Conservation (phyloP, 352 stramenopile species). For the Phytophthora chlamydospora region DNA sequence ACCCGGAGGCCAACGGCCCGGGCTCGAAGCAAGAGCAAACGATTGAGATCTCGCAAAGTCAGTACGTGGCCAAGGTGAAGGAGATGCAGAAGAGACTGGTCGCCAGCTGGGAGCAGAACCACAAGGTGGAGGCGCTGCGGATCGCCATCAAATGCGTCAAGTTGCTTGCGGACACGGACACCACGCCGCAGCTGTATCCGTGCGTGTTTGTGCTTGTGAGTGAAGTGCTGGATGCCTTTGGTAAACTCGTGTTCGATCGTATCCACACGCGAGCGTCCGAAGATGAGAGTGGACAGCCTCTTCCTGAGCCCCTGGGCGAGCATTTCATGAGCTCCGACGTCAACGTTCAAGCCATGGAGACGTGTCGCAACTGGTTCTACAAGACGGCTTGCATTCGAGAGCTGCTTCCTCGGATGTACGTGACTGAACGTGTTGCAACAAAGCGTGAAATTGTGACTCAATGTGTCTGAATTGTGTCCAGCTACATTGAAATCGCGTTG, state of each 20-base stretch:
- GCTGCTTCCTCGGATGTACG: constrained; percentile 89
- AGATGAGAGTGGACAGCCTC: constrained; percentile 59
- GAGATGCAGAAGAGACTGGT: constrained; percentile 76
- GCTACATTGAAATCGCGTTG: constrained; percentile 90
- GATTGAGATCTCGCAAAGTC: constrained; percentile 81
- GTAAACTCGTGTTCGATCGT: constrained; percentile 84
- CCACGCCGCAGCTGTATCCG: constrained; percentile 85
- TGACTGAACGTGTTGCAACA: not conserved
- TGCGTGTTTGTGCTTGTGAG: constrained; percentile 90
- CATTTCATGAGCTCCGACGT: constrained; percentile 83
- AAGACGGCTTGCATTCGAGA: constrained; percentile 94
- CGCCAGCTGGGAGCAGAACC: constrained; percentile 79
- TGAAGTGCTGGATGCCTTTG: constrained; percentile 89
- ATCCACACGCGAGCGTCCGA: constrained; percentile 74
- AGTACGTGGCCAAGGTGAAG: constrained; percentile 84
- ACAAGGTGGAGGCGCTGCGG: constrained; percentile 89
- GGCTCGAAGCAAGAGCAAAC: constrained; percentile 34
- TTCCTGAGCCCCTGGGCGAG: constrained; percentile 60
- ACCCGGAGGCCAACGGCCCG: constrained; percentile 1
- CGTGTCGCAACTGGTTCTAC: constrained; percentile 95
- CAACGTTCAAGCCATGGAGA: constrained; percentile 90
- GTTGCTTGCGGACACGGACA: constrained; percentile 79
- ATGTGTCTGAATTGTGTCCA: constrained; percentile 20
- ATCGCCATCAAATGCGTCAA: constrained; percentile 93
- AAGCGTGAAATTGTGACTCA: not conserved